phyloP scores from a whole-genome alignment of 371 early-diverging fungal species.

The Phascolomyces articulosus region DNA sequence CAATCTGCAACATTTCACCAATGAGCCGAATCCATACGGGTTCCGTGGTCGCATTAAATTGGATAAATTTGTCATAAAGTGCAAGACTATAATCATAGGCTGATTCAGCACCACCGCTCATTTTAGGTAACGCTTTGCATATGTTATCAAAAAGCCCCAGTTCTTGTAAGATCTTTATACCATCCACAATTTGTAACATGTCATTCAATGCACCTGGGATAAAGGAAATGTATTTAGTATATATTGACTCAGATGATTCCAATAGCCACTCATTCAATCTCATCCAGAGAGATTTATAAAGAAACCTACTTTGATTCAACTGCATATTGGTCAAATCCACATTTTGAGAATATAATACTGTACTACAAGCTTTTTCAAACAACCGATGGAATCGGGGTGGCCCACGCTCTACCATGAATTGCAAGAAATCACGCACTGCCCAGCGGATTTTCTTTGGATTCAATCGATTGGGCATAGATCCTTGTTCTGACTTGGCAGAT shows the following conservation, averaged over 20 bases:
- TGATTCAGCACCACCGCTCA: slow-evolving; percentile 11
- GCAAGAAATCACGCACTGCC: slow-evolving; percentile 16
- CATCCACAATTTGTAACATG: slow-evolving; percentile 28
- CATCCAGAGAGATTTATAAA: not conserved
- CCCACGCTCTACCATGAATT: slow-evolving; percentile 12
- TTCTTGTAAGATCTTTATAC: slow-evolving; percentile 32
- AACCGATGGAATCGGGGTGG: slow-evolving; percentile 9
- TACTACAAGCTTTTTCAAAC: slow-evolving; percentile 14
- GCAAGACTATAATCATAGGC: slow-evolving; percentile 19
- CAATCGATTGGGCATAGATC: slow-evolving; percentile 21
- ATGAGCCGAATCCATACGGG: slow-evolving; percentile 43
- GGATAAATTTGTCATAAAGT: slow-evolving; percentile 55
- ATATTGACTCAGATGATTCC: too few species aligned
- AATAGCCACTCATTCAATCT: not conserved
- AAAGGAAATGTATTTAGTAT: too few species aligned
- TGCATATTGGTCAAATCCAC: slow-evolving; percentile 36
- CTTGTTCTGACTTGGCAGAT: slow-evolving; percentile 25
- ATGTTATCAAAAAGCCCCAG: slow-evolving; percentile 24
- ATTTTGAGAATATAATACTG: slow-evolving; percentile 10
- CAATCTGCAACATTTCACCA: slow-evolving; percentile 36
- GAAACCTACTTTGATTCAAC: slow-evolving; percentile 35
- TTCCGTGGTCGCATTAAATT: slow-evolving; percentile 29
- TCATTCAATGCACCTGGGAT: slow-evolving; percentile 25
- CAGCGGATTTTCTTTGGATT: slow-evolving; percentile 14
- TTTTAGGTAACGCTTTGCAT: slow-evolving; percentile 18